phyloP scores from a whole-genome alignment of 139 green algal species.

The Picochlorum sp. region DNA sequence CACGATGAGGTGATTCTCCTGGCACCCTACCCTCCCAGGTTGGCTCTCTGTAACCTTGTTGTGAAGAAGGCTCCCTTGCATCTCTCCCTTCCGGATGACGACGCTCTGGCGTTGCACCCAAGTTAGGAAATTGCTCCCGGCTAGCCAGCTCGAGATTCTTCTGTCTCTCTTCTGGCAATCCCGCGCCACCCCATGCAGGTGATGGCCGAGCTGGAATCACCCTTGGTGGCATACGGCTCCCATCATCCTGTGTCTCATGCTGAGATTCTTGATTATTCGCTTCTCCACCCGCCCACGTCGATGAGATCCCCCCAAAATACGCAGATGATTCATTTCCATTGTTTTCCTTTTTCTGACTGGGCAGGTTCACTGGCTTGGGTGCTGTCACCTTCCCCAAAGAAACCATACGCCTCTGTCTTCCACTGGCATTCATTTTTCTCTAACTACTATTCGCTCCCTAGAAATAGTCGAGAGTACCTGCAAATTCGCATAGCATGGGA shows the following conservation, averaged over 20 bases:
- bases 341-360: slow-evolving; percentile 43
- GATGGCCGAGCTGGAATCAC: slow-evolving; percentile 20
- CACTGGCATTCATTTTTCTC: not conserved
- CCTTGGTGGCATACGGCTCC: slow-evolving; percentile 9
- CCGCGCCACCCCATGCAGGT: slow-evolving; percentile 26
- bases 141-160: slow-evolving; percentile 15
- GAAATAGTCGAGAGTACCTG: too few relatives aligned
- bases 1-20: not conserved
- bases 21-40: not conserved
- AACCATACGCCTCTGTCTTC: slow-evolving; percentile 37
- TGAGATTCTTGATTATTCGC: not conserved
- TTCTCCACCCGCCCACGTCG: not conserved
- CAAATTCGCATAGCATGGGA: too few relatives aligned
- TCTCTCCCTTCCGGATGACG: not conserved
- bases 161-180: slow-evolving; percentile 29
- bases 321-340: slow-evolving; percentile 39
- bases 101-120: slow-evolving; percentile 2
- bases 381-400: slow-evolving; percentile 41
- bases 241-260: not conserved
- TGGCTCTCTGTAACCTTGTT: not conserved
- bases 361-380: slow-evolving; percentile 45
- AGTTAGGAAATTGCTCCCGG: slow-evolving; percentile 26
- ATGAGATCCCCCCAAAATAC: slow-evolving; percentile 20
- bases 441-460: too few relatives aligned
- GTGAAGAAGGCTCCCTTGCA: not conserved